Conservation (phyloP, 2,329 filamentous ascomycete species). For the Akanthomyces uredinophilus region DNA sequence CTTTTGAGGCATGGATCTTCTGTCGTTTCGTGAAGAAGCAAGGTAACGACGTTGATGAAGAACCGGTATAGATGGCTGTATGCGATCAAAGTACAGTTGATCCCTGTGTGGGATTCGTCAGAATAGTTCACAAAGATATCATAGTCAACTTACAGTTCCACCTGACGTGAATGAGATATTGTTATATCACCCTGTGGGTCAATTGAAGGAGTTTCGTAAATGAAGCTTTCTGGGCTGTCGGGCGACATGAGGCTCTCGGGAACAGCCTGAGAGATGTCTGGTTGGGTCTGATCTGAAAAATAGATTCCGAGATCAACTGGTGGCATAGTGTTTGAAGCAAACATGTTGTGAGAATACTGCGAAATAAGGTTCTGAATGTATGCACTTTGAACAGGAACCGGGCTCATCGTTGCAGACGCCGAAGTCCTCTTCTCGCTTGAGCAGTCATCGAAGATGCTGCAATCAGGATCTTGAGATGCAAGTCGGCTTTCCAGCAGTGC, state of each 20-base stretch:
- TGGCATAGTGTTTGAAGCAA: not conserved
- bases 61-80: slow-evolving; percentile 19
- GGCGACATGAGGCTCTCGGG: not conserved
- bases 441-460: not conserved
- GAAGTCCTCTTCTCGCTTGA: not conserved
- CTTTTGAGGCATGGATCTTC: slow-evolving; percentile 5
- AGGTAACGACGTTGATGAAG: slow-evolving; percentile 18
- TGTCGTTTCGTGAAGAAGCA: slow-evolving; percentile 11
- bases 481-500: slow-evolving; percentile 11
- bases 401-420: not conserved
- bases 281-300: not conserved
- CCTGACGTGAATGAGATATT: slow-evolving; percentile 6
- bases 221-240: not conserved
- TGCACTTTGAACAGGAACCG: not conserved
- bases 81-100: slow-evolving; percentile 20
- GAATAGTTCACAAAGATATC: not conserved
- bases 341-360: not conserved
- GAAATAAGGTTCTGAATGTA: not conserved
- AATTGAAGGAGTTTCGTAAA: not conserved
- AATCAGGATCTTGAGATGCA: not conserved
- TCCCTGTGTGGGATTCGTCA: slow-evolving; percentile 10
- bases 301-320: not conserved
- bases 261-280: not conserved
- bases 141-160: slow-evolving; percentile 13
- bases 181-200: not conserved